A percentile compares a stretch with the other conserved stretches of the same genome.
Conservation (phyloP, 805 yeast genomes). For the Yarrowia bubula region DNA sequence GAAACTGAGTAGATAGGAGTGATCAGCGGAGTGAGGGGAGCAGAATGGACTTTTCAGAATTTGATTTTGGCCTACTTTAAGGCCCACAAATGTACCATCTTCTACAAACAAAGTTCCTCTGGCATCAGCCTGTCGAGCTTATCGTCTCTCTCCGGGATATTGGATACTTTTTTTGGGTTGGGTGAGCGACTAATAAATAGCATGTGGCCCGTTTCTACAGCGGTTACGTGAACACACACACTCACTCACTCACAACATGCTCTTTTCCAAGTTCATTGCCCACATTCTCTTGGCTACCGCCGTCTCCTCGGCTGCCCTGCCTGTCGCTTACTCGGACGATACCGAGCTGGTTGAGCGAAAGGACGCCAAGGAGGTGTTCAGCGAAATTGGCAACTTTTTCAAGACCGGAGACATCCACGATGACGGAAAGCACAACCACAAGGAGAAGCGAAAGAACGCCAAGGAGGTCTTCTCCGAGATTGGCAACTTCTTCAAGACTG, state of each 20-base stretch:
- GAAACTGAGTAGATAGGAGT: too few species aligned
- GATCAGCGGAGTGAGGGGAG: too few species aligned
- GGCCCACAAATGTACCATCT: too few species aligned
- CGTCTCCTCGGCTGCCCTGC: constrained; percentile 10
- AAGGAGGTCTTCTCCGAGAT: neutral
- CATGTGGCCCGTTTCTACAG: neutral
- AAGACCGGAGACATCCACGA: constrained; percentile 17
- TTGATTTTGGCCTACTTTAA: too few species aligned
- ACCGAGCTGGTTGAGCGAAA: constrained; percentile 20
- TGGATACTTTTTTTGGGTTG: neutral
- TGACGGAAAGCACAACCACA: neutral
- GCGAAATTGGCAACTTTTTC: constrained; percentile 12
- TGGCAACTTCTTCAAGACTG: constrained; percentile 15
- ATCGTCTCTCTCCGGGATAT: constrained; percentile 17
- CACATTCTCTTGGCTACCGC: constrained; percentile 8
- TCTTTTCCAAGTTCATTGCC: neutral
- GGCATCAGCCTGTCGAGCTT: neutral
- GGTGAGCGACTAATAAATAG: constrained; percentile 18
- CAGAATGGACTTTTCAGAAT: too few species aligned
- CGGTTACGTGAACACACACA: too few species aligned
- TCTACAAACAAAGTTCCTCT: constrained; percentile 4
- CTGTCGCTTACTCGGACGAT: neutral
- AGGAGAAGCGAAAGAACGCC: neutral
- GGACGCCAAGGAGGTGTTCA: constrained; percentile 1
- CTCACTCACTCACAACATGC: neutral